Conservation (phyloP, 2,329 filamentous ascomycete species). For the Colletotrichum liriopes region DNA sequence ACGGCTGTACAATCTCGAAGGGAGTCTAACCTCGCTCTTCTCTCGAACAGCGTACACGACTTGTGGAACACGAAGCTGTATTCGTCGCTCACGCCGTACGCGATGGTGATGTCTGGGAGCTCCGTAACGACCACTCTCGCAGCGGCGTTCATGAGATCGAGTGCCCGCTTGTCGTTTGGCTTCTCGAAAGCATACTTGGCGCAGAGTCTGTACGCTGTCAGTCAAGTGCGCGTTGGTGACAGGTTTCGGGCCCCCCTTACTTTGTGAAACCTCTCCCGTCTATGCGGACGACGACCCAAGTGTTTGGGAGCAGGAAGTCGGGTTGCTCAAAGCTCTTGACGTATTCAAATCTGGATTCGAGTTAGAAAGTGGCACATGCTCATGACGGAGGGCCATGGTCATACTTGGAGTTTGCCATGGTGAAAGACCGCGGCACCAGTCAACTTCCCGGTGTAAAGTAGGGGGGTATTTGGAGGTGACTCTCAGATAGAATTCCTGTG, state of each 20-base stretch:
- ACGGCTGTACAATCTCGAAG: neutral
- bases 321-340: slow-evolving; percentile 90
- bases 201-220: slow-evolving; percentile 75
- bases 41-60: slow-evolving; percentile 85
- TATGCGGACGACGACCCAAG: slow-evolving; percentile 95
- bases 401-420: slow-evolving; percentile 72
- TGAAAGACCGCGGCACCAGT: slow-evolving; percentile 5
- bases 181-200: slow-evolving; percentile 89
- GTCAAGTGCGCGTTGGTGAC: neutral
- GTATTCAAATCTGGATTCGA: slow-evolving; percentile 84
- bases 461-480: slow-evolving; percentile 1
- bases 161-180: slow-evolving; percentile 89
- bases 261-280: slow-evolving; percentile 97
- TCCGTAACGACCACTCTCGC: slow-evolving; percentile 89
- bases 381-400: slow-evolving; percentile 28
- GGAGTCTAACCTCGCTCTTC: slow-evolving; percentile 78
- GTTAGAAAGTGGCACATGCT: neutral
- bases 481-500: slow-evolving; percentile 10
- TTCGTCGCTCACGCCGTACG: slow-evolving; percentile 96
- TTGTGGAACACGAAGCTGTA: slow-evolving; percentile 95
- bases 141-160: slow-evolving; percentile 95
- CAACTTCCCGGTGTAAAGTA: neutral
- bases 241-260: slow-evolving; percentile 61
- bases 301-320: slow-evolving; percentile 87
- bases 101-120: slow-evolving; percentile 87